Evolutionary conservation across 805 yeast species (phyloP).

Genomic region (Candida manassasensis): DNA sequence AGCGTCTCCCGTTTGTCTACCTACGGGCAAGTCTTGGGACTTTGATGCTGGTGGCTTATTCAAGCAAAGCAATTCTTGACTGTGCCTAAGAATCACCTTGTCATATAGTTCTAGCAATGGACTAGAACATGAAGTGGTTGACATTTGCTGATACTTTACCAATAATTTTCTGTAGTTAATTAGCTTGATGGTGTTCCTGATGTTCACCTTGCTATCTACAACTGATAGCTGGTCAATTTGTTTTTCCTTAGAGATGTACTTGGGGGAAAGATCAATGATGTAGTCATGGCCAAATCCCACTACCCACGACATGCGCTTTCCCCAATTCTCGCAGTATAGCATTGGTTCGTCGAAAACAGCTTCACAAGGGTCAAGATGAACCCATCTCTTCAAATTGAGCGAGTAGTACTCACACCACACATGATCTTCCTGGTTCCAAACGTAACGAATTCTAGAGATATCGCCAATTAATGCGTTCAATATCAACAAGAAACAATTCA

Average conservation of each 20-base stretch:
- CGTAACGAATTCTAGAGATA: conserved; percentile 45
- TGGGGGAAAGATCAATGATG: conserved; percentile 60
- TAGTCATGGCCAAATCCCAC: conserved; percentile 64
- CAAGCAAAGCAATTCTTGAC: conserved; percentile 18
- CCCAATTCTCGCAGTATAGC: conserved; percentile 82
- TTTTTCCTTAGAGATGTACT: conserved; percentile 50
- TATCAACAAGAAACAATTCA: conserved; percentile 71
- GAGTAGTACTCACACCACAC: conserved; percentile 95
- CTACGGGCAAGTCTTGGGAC: conserved; percentile 24
- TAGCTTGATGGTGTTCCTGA: conserved; percentile 12
- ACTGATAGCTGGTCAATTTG: conserved; percentile 16
- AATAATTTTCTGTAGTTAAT: conserved; percentile 16
- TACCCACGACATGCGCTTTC: conserved; percentile 86
- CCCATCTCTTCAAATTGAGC: conserved; percentile 57
- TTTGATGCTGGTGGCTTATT: conserved; percentile 10
- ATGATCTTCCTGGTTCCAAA: conserved; percentile 91
- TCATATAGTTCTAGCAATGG: conserved; percentile 24
- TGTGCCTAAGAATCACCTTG: conserved; percentile 31
- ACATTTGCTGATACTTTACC: conserved; percentile 22
- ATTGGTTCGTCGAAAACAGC: conserved; percentile 77
- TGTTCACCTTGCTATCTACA: conserved; percentile 4
- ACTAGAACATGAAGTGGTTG: not conserved
- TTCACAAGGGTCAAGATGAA: conserved; percentile 88
- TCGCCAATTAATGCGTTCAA: conserved; percentile 57
- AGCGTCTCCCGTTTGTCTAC: conserved; percentile 71